Base-by-base conservation (phyloP, 768 basidiomycete genomes). In the Coprinopsis marcescibilis region DNA sequence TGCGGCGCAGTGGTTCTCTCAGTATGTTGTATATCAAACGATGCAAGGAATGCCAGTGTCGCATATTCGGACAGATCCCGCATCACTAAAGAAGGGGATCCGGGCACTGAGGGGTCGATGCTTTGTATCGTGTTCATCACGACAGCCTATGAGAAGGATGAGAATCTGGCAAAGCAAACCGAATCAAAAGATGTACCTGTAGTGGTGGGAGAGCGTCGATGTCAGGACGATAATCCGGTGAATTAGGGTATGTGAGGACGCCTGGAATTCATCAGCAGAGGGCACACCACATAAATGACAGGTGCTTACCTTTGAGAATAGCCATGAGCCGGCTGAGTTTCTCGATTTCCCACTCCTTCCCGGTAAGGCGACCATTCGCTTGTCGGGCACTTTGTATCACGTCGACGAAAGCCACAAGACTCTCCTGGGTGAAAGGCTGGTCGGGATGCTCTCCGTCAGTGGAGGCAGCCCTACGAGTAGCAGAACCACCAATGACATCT, bases 181-280 rank as follows among this genome's bases (percentile, higher is more conserved):
- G n/a, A 20, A 37, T 24, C n/a, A 13, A 58, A 51, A 7, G 35
- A 40, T 50, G 15, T 59, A 86, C 87, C 76, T 91, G 89, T 5
- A 90, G 78, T 34, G 89, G 86, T 17, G 81, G 79, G 29, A 97
- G 70, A 17, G 69, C 64, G 58, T 98, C 94, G 33, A 93, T 71
- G 56, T 99, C 95, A 1, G 89, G 85, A 33, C 92, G 72, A 60
- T 90, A 95, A 57, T 95, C 91, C 12, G 86, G 81, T 0, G 89
- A 93, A 46, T 72, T 71, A 2, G 82, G 69, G 58, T 96, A 96
- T 0, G 88, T 93, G 53, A 89, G 66, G 27, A 86, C 73, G 21
- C 82, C 86, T 88, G 52, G 3, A 41, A 39, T 7, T 15, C 25
- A 35, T 54, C 4, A 57, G 19, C 5, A 29, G 33, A n/a, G 33